These are phyloP conservation scores for Tripterygium wilfordii DNA, from an alignment of 177 flowering plant species.

Conservation along the genomic window DNA sequence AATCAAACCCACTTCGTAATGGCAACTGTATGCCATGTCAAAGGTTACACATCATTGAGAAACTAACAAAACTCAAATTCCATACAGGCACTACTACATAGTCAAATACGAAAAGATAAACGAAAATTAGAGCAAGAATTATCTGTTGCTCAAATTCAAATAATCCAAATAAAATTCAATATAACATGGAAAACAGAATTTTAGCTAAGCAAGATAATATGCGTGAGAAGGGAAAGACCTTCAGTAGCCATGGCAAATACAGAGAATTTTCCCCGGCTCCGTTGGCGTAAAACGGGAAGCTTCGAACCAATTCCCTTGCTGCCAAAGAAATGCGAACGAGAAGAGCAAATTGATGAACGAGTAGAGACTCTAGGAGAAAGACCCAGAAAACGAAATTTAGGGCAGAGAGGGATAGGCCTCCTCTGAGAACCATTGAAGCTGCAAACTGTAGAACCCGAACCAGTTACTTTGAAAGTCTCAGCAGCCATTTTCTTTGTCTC, in stretches of 20 bases:
- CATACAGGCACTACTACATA: too few relatives aligned
- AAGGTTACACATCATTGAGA: too few relatives aligned
- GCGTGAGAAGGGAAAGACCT: too few relatives aligned
- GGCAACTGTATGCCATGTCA: too few relatives aligned
- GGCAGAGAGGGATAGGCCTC: slow-evolving; percentile 17
- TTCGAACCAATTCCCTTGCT: slow-evolving; percentile 17
- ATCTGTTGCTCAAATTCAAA: too few relatives aligned
- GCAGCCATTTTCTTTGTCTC: slow-evolving; percentile 36
- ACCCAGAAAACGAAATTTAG: slow-evolving; percentile 19
- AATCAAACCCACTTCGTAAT: too few relatives aligned
- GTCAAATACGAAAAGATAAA: too few relatives aligned
- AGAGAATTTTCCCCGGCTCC: slow-evolving; percentile 30
- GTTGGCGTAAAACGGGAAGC: slow-evolving; percentile 3
- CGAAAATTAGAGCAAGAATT: too few relatives aligned
- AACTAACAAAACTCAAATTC: too few relatives aligned
- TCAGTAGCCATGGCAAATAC: slow-evolving; percentile 41
- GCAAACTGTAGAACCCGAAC: slow-evolving; percentile 18
- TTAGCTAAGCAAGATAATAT: too few relatives aligned
- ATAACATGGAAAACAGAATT: too few relatives aligned
- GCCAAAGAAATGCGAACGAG: slow-evolving; percentile 28
- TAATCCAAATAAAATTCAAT: too few relatives aligned
- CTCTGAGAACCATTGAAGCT: slow-evolving; percentile 26
- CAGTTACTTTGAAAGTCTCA: slow-evolving; percentile 28
- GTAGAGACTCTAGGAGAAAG: slow-evolving; percentile 22
- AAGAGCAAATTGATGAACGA: slow-evolving; percentile 23